These are phyloP conservation scores for Fonsecaea nubica DNA, from an alignment of 2,329 filamentous ascomycete genomes.

Conservation along the genomic window DNA sequence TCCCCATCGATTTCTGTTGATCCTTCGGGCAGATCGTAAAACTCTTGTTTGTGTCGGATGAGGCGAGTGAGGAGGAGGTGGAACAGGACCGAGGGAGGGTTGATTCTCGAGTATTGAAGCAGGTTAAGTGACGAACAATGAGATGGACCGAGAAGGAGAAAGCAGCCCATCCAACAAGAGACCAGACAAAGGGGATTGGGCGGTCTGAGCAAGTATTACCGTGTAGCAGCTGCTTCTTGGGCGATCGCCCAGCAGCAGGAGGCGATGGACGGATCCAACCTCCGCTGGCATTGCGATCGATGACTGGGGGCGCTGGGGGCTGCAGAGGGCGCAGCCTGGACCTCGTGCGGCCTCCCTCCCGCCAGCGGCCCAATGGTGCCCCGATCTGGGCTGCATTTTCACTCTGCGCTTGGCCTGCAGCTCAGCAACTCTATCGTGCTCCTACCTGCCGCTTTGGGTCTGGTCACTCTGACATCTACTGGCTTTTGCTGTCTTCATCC, in stretches of 20 bases:
- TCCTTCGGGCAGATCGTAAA: neutral
- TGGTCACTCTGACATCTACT: constrained; percentile 7
- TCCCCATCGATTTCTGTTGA: constrained; percentile 4
- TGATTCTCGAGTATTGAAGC: neutral
- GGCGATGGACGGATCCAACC: neutral
- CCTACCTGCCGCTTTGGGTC: constrained; percentile 20
- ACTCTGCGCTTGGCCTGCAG: neutral
- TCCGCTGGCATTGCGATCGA: neutral
- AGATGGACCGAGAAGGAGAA: neutral
- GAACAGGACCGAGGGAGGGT: neutral
- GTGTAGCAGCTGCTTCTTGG: neutral
- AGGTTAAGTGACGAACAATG: neutral
- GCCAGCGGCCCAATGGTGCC: no score
- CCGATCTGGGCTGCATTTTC: neutral
- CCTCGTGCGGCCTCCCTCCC: no score
- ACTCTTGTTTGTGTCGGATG: no score
- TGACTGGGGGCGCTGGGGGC: neutral
- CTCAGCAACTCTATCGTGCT: constrained; percentile 16
- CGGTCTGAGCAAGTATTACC: neutral
- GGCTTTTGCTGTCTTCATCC: neutral
- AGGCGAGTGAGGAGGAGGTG: neutral
- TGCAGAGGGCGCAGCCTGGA: neutral
- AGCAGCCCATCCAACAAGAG: neutral
- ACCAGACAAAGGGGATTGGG: neutral
- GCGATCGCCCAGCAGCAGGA: neutral